phyloP scores from a whole-genome alignment of 495 filamentous ascomycete genomes.

The Mytilinidion resinicola region DNA sequence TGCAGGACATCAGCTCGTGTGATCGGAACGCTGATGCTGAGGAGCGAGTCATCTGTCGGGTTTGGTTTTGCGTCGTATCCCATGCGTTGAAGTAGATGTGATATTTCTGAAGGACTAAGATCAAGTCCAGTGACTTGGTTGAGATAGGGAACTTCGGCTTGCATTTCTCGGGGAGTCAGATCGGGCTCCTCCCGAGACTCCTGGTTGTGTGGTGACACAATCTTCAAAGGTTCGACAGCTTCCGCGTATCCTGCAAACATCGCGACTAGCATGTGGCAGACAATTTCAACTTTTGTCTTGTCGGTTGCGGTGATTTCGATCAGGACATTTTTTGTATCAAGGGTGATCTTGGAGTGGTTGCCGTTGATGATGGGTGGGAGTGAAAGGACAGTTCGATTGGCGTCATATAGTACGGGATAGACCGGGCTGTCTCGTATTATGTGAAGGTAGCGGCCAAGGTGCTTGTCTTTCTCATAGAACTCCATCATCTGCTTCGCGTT shows the following conservation, averaged over 20 bases:
- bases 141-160: slow-evolving; percentile 84
- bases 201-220: slow-evolving; percentile 84
- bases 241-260: slow-evolving; percentile 95
- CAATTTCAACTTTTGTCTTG: slow-evolving; percentile 92
- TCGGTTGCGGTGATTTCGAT: slow-evolving; percentile 98
- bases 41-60: slow-evolving; percentile 49
- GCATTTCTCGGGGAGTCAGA: slow-evolving; percentile 62
- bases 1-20: slow-evolving; percentile 93
- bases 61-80: slow-evolving; percentile 71
- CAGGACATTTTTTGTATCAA: slow-evolving; percentile 85
- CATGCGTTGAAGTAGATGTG: slow-evolving; percentile 78
- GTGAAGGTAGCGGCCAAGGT: slow-evolving; percentile 74
- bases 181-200: slow-evolving; percentile 74
- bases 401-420: slow-evolving; percentile 95
- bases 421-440: slow-evolving; percentile 91
- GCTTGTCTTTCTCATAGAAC: slow-evolving; percentile 87
- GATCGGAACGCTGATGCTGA: slow-evolving; percentile 77
- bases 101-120: slow-evolving; percentile 63
- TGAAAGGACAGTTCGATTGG: slow-evolving; percentile 80
- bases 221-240: slow-evolving; percentile 85
- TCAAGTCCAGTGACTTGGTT: slow-evolving; percentile 83
- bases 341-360: slow-evolving; percentile 88
- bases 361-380: slow-evolving; percentile 97
- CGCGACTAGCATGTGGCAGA: slow-evolving; percentile 86
- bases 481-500: slow-evolving; percentile 83